Conservation (phyloP, 352 stramenopile genomes). For the Globisporangium emineosum region DNA sequence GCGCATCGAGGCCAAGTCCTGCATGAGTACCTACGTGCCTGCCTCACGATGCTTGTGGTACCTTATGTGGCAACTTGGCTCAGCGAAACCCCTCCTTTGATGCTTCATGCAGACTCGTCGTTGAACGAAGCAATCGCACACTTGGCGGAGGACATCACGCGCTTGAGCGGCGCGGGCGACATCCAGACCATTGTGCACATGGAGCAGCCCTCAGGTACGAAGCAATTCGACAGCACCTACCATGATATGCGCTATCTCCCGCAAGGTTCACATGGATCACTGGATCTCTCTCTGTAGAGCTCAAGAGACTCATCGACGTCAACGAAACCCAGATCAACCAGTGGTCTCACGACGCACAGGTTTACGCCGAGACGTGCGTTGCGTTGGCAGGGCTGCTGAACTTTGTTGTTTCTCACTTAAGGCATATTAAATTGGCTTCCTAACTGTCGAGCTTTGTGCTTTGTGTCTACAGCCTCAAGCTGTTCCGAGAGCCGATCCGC, state of each 20-base stretch:
- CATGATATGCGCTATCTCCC: too few species aligned
- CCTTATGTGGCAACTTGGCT: neutral
- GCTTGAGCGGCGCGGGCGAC: slow-evolving; percentile 45
- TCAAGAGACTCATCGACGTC: slow-evolving; percentile 45
- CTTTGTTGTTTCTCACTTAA: too few species aligned
- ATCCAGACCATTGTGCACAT: slow-evolving; percentile 31
- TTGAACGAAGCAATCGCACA: slow-evolving; percentile 42
- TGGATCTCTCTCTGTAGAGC: slow-evolving; percentile 23
- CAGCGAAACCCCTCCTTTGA: neutral
- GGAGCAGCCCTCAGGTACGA: slow-evolving; percentile 42
- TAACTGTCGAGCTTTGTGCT: neutral
- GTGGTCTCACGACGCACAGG: slow-evolving; percentile 40
- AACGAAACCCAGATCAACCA: slow-evolving; percentile 47
- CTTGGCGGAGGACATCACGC: slow-evolving; percentile 54
- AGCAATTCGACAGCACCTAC: too few species aligned
- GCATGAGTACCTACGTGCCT: slow-evolving; percentile 30
- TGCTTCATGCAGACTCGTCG: slow-evolving; percentile 29
- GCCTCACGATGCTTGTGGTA: neutral
- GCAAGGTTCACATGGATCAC: neutral
- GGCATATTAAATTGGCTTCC: too few species aligned
- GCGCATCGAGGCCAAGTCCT: slow-evolving; percentile 49
- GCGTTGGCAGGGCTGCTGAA: too few species aligned
- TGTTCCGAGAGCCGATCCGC: slow-evolving; percentile 48
- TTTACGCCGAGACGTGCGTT: slow-evolving; percentile 51
- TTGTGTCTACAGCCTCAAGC: slow-evolving; percentile 31